These are phyloP conservation scores for Ganoderma multipileum DNA, from an alignment of 1,284 basidiomycete genomes.

Conservation along the genomic window DNA sequence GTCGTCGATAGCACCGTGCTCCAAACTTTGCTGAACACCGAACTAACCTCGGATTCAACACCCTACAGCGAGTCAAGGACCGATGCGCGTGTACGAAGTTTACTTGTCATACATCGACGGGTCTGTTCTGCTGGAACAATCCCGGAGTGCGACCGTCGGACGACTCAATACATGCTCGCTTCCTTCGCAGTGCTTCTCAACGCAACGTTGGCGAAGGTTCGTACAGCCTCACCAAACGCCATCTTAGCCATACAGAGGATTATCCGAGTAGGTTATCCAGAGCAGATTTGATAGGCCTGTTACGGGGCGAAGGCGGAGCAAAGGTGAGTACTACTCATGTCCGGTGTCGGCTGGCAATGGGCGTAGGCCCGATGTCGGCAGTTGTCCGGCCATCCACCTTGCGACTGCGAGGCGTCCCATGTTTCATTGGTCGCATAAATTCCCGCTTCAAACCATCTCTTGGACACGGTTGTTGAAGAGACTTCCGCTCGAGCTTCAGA, in stretches of 20 bases:
- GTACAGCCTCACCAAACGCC: not conserved
- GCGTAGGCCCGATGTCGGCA: not conserved
- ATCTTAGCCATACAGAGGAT: not conserved
- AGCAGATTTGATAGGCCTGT: not conserved
- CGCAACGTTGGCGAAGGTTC: constrained; percentile 7
- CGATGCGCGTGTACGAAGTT: not conserved
- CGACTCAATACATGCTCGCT: constrained; percentile 13
- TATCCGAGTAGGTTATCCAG: not conserved
- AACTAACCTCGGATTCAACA: constrained; percentile 17
- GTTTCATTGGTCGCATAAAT: not conserved
- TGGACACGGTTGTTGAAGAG: not conserved
- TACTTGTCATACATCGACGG: constrained; percentile 1
- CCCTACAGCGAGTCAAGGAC: not conserved
- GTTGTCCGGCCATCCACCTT: not conserved
- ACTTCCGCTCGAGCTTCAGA: not conserved
- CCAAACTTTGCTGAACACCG: constrained; percentile 16
- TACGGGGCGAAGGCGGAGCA: not conserved
- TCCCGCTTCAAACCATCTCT: not conserved
- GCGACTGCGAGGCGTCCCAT: not conserved
- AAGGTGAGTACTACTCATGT: not conserved
- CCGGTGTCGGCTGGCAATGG: not conserved
- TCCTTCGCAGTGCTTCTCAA: constrained; percentile 4
- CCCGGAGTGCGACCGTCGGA: constrained; percentile 32
- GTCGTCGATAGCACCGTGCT: not conserved
- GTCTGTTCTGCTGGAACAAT: constrained; percentile 21